Evolutionary conservation across 2,329 filamentous ascomycete species (phyloP), one percentile per base, ranked within the genome.

Genomic region (Pseudogymnoascus sp.): DNA sequence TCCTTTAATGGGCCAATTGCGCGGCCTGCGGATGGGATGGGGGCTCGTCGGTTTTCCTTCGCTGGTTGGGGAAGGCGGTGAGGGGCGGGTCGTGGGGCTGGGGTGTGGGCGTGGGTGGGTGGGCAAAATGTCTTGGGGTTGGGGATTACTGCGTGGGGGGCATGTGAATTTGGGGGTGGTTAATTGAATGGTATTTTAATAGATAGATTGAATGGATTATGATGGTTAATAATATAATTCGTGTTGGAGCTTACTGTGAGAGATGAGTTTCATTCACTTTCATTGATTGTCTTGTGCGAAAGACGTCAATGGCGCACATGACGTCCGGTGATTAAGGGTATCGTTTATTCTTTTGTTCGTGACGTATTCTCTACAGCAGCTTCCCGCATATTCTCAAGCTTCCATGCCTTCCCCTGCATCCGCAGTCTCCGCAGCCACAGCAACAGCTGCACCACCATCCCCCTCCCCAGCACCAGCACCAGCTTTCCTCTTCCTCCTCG

Each of bases 401-500:
- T 45, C 19, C 11, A 23, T 23, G 10, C 21, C 43, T 6, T 51
- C 43, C 43, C 43, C 43, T 51, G 43, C 43, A 25, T 51, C 43
- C 13, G 21, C 43, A 2, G 21, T 13, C 43, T 39, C 34, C 23
- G 23, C n/a, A 39, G 34, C 60, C 1, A 31, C 34, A 45, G 60
- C 10, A 4, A 31, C 34, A 45, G 60, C 10, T 7, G 19, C 60
- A 45, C 65, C 67, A 21, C 60, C 62, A 8, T 23, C 28, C 7
- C 6, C 28, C 28, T 28, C 28, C 28, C 6, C 64, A 14, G 43
- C 41, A 31, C 25, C 39, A 62, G 63, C 37, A 6, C 14, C 31
- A 65, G 68, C 65, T 61, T 76, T 77, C 54, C 71, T 71, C 69
- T 76, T 76, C 67, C 75, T 69, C 66, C 74, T 77, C 39, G 75